Conservation (phyloP, 169 alveolate species). For the Plasmodium cynomolgi region DNA sequence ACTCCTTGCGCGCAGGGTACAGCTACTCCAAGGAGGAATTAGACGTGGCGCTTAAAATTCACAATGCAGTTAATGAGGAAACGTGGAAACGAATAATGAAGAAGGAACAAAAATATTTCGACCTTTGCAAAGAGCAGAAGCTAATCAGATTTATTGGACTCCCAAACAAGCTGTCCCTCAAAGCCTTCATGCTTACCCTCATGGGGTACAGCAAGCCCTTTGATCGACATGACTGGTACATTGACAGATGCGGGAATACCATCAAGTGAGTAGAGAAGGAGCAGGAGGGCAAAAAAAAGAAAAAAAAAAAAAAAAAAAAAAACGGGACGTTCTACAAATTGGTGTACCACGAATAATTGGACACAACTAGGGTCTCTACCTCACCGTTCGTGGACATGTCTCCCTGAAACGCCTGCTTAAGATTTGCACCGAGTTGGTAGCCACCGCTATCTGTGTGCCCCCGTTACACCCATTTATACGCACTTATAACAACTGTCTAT, state of each 20-base stretch:
- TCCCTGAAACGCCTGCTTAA: background rate
- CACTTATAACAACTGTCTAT: background rate
- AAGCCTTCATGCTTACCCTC: conserved; percentile 74
- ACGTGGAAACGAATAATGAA: conserved; percentile 85
- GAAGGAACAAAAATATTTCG: conserved; percentile 77
- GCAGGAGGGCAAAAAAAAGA: background rate
- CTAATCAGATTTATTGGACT: conserved; percentile 79
- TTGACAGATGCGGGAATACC: conserved; percentile 84
- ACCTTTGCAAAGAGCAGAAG: conserved; percentile 78
- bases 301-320: background rate
- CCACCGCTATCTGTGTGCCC: background rate
- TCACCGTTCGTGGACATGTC: background rate
- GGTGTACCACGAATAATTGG: background rate
- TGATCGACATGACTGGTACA: conserved; percentile 86
- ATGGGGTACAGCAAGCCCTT: conserved; percentile 84
- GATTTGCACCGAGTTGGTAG: background rate
- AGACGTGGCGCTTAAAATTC: conserved; percentile 81
- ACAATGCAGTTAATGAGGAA: conserved; percentile 84
- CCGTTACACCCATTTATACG: background rate
- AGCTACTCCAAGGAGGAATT: conserved; percentile 76
- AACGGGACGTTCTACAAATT: background rate
- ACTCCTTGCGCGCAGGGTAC: conserved; percentile 69
- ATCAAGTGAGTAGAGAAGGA: conserved; percentile 74
- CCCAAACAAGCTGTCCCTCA: conserved; percentile 79
- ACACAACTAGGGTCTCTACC: background rate